These are phyloP conservation scores for Leccinum holopus DNA, from an alignment of 1,284 basidiomycete species.

Conservation along the genomic window DNA sequence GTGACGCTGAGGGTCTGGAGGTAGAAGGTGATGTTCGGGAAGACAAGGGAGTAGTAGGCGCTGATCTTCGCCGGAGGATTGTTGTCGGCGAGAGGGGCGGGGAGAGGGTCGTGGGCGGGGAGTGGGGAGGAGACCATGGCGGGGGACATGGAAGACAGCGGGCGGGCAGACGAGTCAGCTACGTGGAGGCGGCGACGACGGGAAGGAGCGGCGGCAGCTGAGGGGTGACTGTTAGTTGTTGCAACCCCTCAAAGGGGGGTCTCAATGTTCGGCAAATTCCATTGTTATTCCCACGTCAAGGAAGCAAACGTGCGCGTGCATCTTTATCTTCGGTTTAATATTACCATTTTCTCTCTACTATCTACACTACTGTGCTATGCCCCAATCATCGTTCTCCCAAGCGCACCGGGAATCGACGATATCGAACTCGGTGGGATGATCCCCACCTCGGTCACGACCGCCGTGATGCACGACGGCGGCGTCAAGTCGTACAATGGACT, in stretches of 20 bases:
- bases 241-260: slow-evolving; percentile 9
- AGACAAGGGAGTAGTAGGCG: slow-evolving; percentile 92
- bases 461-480: slow-evolving; percentile 85
- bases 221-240: slow-evolving; percentile 2
- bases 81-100: slow-evolving; percentile 32
- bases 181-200: slow-evolving; percentile 11
- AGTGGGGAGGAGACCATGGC: slow-evolving; percentile 6
- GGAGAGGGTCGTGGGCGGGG: slow-evolving; percentile 11
- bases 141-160: slow-evolving; percentile 27
- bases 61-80: slow-evolving; percentile 67
- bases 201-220: slow-evolving; percentile 3
- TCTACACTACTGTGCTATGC: slow-evolving; percentile 10
- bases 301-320: slow-evolving; percentile 22
- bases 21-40: slow-evolving; percentile 88
- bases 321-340: background rate
- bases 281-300: slow-evolving; percentile 12
- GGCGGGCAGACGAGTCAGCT: slow-evolving; percentile 10
- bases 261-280: slow-evolving; percentile 20
- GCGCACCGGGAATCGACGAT: slow-evolving; percentile 73
- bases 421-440: slow-evolving; percentile 87
- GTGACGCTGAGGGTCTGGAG: slow-evolving; percentile 80
- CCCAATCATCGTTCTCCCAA: slow-evolving; percentile 44
- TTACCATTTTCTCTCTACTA: slow-evolving; percentile 2
- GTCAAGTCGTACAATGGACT: slow-evolving; percentile 92
- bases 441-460: slow-evolving; percentile 95